Evolutionary conservation across 805 yeast species (phyloP).

Genomic region (Pichia membranifaciens): DNA sequence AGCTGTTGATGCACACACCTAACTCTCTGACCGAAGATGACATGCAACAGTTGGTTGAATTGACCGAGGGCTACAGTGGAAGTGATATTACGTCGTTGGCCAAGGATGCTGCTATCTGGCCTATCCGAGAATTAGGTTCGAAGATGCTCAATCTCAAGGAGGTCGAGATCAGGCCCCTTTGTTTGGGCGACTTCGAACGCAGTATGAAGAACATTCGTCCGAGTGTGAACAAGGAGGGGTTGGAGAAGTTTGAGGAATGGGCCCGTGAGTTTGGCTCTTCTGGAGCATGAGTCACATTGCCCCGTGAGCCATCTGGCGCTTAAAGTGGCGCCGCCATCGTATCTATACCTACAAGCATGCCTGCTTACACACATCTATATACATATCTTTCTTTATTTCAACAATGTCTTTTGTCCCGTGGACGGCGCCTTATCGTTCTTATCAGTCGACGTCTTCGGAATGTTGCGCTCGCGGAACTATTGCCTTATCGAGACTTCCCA

Average conservation of each 20-base stretch:
- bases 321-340: no score
- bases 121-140: slow-evolving; percentile 84
- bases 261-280: slow-evolving; percentile 80
- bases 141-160: slow-evolving; percentile 62
- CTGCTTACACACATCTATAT: no score
- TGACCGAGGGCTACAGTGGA: slow-evolving; percentile 74
- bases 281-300: slow-evolving; percentile 50
- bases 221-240: slow-evolving; percentile 79
- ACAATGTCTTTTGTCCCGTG: no score
- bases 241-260: slow-evolving; percentile 82
- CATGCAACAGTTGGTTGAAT: slow-evolving; percentile 47
- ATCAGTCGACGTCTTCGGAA: no score
- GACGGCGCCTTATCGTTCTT: no score
- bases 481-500: neutral
- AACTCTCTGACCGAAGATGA: slow-evolving; percentile 64
- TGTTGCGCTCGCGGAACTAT: neutral
- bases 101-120: slow-evolving; percentile 98
- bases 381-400: no score
- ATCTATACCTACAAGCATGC: no score
- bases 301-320: no score
- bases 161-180: slow-evolving; percentile 72
- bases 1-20: slow-evolving; percentile 64
- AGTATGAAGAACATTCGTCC: slow-evolving; percentile 81
- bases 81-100: slow-evolving; percentile 90
- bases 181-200: slow-evolving; percentile 62